Evolutionary conservation across 495 filamentous ascomycete genomes (phyloP).

Genomic region (Pyronema domesticum): DNA sequence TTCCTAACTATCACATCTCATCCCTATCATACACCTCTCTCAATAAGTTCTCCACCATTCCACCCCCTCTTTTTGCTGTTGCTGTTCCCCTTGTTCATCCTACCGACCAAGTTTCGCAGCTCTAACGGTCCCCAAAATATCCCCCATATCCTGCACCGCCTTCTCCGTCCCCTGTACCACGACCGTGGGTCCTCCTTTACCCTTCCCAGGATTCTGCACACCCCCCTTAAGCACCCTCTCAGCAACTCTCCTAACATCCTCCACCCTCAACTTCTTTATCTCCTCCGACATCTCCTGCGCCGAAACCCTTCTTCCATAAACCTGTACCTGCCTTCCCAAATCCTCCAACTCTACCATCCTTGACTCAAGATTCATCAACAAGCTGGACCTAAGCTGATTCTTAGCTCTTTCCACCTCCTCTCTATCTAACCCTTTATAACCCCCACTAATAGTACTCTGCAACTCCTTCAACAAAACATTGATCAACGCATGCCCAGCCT

Average conservation of each 20-base stretch:
- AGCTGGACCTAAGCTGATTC: constrained; percentile 78
- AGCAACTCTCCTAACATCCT: constrained; percentile 77
- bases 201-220: constrained; percentile 55
- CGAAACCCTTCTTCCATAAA: constrained; percentile 77
- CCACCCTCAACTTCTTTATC: constrained; percentile 64
- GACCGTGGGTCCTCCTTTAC: constrained; percentile 83
- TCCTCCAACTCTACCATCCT: constrained; percentile 99
- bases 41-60: no score
- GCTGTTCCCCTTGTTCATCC: no score
- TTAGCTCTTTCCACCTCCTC: constrained; percentile 88
- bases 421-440: constrained; percentile 44
- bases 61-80: no score
- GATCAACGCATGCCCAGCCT: constrained; percentile 57
- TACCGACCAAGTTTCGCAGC: constrained; percentile 11
- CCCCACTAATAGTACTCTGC: constrained; percentile 48
- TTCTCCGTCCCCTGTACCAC: constrained; percentile 67
- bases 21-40: no score
- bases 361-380: constrained; percentile 95
- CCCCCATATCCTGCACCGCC: constrained; percentile 31
- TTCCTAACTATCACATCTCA: no score
- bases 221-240: constrained; percentile 56
- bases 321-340: constrained; percentile 85
- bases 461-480: constrained; percentile 90
- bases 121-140: constrained; percentile 7
- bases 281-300: constrained; percentile 81